phyloP scores from a whole-genome alignment of 768 basidiomycete genomes.

The Rhodocollybia butyracea region DNA sequence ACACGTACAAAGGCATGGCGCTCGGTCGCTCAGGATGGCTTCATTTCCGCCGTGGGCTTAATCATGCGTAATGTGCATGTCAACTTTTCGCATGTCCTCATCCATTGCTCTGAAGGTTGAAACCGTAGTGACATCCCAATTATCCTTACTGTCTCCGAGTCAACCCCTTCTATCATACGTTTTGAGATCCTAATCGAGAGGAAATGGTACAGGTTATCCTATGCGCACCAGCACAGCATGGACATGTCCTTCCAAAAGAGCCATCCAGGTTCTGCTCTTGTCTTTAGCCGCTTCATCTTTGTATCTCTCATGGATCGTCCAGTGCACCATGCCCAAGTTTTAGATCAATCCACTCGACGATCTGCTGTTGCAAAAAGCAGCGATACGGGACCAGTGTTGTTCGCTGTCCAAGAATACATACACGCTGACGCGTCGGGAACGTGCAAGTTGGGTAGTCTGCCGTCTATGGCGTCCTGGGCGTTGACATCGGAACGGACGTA shows the following conservation, averaged over 20 bases:
- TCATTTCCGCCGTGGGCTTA: no score
- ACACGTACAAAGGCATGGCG: no score
- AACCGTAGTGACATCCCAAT: no score
- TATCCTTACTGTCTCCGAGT: no score
- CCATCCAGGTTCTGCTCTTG: slow-evolving; percentile 81
- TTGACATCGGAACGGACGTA: slow-evolving; percentile 68
- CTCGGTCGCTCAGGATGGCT: no score
- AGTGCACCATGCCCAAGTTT: slow-evolving; percentile 35
- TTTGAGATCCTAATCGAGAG: no score
- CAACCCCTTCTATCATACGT: no score
- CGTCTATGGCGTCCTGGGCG: slow-evolving; percentile 66
- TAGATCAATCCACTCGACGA: slow-evolving; percentile 72
- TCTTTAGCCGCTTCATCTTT: slow-evolving; percentile 53
- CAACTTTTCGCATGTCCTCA: no score
- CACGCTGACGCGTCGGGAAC: slow-evolving; percentile 35
- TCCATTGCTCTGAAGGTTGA: no score
- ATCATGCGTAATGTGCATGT: no score
- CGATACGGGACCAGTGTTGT: no score
- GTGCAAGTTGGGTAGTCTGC: slow-evolving; percentile 68
- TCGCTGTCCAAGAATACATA: slow-evolving; percentile 5
- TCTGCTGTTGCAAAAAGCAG: slow-evolving; percentile 61
- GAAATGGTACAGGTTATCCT: slow-evolving; percentile 4
- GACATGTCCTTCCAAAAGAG: slow-evolving; percentile 71
- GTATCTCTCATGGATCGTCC: slow-evolving; percentile 59
- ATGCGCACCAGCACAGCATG: slow-evolving; percentile 69